Conservation (phyloP, 192 early-diverging fungal genomes). For the Rhizoclosmatium sp. region DNA sequence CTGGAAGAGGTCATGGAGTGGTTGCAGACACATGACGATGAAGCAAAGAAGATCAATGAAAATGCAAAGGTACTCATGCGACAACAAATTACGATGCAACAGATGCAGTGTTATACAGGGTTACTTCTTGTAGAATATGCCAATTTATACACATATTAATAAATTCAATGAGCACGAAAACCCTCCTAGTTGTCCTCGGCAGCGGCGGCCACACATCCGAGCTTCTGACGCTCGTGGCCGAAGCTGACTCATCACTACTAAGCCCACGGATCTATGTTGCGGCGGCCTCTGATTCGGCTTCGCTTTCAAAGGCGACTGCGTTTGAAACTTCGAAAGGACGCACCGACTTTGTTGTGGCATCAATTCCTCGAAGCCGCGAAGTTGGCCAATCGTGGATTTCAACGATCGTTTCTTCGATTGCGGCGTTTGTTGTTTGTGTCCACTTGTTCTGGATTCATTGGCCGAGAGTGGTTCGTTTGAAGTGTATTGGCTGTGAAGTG, state of each 20-base stretch:
- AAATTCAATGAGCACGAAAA: not conserved
- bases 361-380: constrained; percentile 75
- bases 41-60: constrained; percentile 7
- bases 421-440: constrained; percentile 22
- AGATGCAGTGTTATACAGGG: constrained; percentile 14
- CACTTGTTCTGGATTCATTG: constrained; percentile 42
- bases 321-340: not conserved
- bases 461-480: constrained; percentile 69
- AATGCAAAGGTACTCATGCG: constrained; percentile 5
- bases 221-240: constrained; percentile 78
- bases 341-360: constrained; percentile 48
- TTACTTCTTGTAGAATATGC: constrained; percentile 22
- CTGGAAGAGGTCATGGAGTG: constrained; percentile 32
- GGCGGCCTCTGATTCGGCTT: constrained; percentile 69
- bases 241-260: constrained; percentile 66
- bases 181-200: constrained; percentile 28
- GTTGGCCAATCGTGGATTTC: constrained; percentile 76
- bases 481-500: not conserved
- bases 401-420: constrained; percentile 33
- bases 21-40: constrained; percentile 19
- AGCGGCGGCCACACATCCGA: constrained; percentile 92
- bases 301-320: constrained; percentile 59
- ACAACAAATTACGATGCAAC: not conserved
- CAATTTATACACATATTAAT: not conserved
- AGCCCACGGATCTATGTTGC: constrained; percentile 76